A percentile compares a stretch with the other conserved stretches of the same genome.
These are phyloP conservation scores for Colletotrichum theobromicola DNA, from an alignment of 2,329 filamentous ascomycete species.

Conservation along the genomic window DNA sequence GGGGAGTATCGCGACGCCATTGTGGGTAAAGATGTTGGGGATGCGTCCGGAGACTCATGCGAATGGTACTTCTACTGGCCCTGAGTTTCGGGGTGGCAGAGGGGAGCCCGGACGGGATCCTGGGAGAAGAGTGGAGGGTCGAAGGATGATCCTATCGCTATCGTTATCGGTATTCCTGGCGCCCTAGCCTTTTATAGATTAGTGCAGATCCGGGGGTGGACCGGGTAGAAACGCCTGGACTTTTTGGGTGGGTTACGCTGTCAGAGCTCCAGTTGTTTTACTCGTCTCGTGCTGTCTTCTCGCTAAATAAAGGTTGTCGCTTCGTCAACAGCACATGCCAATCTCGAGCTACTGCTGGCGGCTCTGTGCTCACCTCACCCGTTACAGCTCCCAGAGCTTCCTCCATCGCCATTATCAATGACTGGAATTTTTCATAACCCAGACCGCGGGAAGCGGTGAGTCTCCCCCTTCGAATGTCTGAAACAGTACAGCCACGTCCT, in stretches of 20 bases:
- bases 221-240: constrained; percentile 18
- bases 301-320: background rate
- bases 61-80: background rate
- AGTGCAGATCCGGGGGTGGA: constrained; percentile 23
- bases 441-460: background rate
- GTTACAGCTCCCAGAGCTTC: background rate
- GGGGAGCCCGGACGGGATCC: constrained; percentile 5
- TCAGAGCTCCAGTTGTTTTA: constrained; percentile 13
- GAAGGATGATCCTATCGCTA: constrained; percentile 20
- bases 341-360: background rate
- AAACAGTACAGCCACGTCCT: background rate
- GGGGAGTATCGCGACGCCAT: constrained; percentile 18
- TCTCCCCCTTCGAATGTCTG: background rate
- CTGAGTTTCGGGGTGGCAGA: constrained; percentile 11
- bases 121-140: constrained; percentile 12
- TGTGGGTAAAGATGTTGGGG: constrained; percentile 16
- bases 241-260: constrained; percentile 5
- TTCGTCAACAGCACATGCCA: background rate
- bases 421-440: background rate
- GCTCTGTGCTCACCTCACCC: background rate
- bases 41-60: background rate
- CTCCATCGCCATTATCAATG: background rate
- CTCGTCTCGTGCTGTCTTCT: background rate
- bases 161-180: constrained; percentile 10
- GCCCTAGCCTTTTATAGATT: background rate